These are phyloP conservation scores for Chaetoceros tenuissimus DNA, from an alignment of 108 stramenopile species.

Conservation along the genomic window DNA sequence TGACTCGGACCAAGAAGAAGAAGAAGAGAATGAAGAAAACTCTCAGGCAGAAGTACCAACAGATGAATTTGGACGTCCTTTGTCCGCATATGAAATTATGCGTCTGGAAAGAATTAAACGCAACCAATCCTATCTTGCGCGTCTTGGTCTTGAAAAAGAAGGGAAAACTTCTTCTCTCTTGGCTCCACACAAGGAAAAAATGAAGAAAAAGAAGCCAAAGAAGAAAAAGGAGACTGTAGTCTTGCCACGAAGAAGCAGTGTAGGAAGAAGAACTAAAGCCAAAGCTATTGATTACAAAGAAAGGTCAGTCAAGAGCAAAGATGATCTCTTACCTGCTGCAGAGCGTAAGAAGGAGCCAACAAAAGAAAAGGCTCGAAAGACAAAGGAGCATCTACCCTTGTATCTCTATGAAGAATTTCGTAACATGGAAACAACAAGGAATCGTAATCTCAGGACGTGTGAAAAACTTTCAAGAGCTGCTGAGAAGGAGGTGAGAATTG, in stretches of 20 bases:
- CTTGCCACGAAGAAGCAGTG: background rate
- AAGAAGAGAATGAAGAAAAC: background rate
- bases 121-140: constrained; percentile 48
- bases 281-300: background rate
- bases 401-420: constrained; percentile 32
- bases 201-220: background rate
- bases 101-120: constrained; percentile 61
- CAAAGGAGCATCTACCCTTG: constrained; percentile 6
- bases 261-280: background rate
- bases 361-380: background rate
- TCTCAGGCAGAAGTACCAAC: background rate
- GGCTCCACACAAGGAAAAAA: background rate
- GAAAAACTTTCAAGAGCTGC: constrained; percentile 11
- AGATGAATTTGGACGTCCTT: constrained; percentile 14
- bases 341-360: too few relatives aligned
- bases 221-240: background rate
- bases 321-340: background rate
- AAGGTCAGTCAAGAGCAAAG: background rate
- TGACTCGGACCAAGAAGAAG: constrained; percentile 5
- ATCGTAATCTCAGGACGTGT: constrained; percentile 8
- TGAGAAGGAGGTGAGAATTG: constrained; percentile 13
- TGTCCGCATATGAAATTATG: constrained; percentile 61
- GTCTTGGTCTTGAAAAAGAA: constrained; percentile 40
- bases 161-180: background rate
- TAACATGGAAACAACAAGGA: constrained; percentile 15